Percentiles rank a stretch among this genome's conserved stretches.
Conservation (phyloP, 176 grass and related monocot genomes). For the Tillandsia leiboldiana region DNA sequence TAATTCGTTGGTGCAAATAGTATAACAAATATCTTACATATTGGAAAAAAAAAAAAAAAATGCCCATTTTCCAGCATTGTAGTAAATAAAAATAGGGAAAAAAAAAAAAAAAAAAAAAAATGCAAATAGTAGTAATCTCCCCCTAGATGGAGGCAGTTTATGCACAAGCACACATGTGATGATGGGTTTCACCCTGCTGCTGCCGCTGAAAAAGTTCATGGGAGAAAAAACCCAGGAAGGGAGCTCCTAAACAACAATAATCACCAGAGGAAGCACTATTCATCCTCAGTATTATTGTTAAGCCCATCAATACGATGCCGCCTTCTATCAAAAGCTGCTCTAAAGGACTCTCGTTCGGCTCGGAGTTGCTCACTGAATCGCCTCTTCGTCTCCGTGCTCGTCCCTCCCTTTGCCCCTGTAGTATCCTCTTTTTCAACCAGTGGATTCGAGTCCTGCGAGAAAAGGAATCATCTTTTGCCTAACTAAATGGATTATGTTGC, state of each 20-base stretch:
- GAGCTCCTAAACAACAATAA: neutral
- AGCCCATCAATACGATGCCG: constrained; percentile 46
- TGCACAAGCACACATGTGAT: no score
- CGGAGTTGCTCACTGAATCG: constrained; percentile 75
- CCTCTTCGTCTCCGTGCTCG: constrained; percentile 48
- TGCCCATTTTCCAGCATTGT: no score
- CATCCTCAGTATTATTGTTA: constrained; percentile 16
- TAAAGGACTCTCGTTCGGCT: constrained; percentile 77
- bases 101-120: no score
- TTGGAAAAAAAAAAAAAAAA: no score
- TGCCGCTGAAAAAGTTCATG: neutral
- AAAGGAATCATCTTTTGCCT: constrained; percentile 8
- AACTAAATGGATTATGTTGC: constrained; percentile 5
- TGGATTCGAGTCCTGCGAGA: constrained; percentile 63
- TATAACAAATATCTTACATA: no score
- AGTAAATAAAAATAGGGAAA: no score
- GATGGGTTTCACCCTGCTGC: no score
- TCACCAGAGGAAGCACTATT: constrained; percentile 13
- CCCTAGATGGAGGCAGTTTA: no score
- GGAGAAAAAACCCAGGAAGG: neutral
- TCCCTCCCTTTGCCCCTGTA: constrained; percentile 6
- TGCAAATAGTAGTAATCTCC: no score
- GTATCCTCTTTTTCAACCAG: constrained; percentile 32
- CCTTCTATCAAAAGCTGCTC: constrained; percentile 57
- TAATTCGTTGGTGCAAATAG: no score